These are phyloP conservation scores for Kockovaella imperatae DNA, from an alignment of 768 basidiomycete species.

Conservation along the genomic window DNA sequence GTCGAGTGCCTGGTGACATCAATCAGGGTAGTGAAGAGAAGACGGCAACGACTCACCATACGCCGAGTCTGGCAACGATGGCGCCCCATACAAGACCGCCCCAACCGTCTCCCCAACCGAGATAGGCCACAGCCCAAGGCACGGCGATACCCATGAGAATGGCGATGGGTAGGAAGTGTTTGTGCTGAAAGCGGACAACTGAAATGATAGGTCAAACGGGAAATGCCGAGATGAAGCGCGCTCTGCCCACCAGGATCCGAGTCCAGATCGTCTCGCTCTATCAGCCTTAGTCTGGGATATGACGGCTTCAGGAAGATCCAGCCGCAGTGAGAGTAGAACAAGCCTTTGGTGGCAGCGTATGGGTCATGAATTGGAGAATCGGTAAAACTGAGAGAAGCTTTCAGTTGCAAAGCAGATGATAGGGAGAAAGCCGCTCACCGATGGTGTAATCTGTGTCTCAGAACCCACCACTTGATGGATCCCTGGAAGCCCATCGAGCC, in stretches of 20 bases:
- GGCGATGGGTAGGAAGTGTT: constrained; percentile 59
- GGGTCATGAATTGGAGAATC: constrained; percentile 61
- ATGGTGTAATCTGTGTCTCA: constrained; percentile 69
- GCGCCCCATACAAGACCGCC: constrained; percentile 68
- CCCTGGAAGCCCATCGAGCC: constrained; percentile 72
- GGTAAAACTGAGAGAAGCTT: constrained; percentile 29
- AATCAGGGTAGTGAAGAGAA: constrained; percentile 49
- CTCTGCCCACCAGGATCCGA: constrained; percentile 55
- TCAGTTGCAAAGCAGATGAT: not conserved
- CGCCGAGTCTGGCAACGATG: constrained; percentile 56
- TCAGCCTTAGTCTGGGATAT: constrained; percentile 56
- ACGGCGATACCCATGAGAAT: constrained; percentile 55
- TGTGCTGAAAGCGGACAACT: constrained; percentile 67
- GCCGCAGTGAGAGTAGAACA: constrained; percentile 71
- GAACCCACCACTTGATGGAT: constrained; percentile 62
- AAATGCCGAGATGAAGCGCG: not conserved
- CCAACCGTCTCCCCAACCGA: constrained; percentile 51
- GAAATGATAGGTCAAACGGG: not conserved
- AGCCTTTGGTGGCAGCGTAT: constrained; percentile 65
- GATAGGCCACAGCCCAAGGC: constrained; percentile 53
- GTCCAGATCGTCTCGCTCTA: constrained; percentile 64
- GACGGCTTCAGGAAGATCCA: constrained; percentile 76
- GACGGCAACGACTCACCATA: constrained; percentile 55
- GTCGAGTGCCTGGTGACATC: constrained; percentile 33
- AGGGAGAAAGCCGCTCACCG: too few species aligned